A percentile compares a stretch with the other conserved stretches of the same genome.
These are phyloP conservation scores for Mucor plumbeus DNA, from an alignment of 371 early-diverging fungal genomes.

Conservation along the genomic window DNA sequence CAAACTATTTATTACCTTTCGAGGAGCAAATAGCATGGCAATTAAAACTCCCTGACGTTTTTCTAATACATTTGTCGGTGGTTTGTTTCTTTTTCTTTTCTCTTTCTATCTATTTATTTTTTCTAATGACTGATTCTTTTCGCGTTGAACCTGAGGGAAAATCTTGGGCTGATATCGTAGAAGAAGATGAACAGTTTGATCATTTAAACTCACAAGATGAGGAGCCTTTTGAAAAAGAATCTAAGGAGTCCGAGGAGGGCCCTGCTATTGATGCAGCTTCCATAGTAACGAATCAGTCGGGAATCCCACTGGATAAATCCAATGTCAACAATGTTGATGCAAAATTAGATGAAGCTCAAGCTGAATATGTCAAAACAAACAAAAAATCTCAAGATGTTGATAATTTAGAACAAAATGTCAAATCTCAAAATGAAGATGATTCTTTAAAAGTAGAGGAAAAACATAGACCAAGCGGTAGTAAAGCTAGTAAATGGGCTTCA, in stretches of 20 bases:
- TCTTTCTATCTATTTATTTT: conserved; percentile 7
- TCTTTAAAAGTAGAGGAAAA: not conserved
- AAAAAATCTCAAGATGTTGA: no score
- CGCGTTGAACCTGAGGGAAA: conserved; percentile 6
- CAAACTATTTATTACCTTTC: not conserved
- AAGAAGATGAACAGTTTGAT: conserved; percentile 16
- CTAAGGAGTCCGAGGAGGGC: not conserved
- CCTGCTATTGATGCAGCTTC: not conserved
- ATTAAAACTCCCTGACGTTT: conserved; percentile 1
- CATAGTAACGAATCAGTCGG: not conserved
- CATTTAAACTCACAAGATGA: conserved; percentile 3
- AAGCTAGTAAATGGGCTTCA: conserved; percentile 17
- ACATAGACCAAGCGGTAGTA: not conserved
- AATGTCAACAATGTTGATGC: no score
- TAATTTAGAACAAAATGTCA: no score
- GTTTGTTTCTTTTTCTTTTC: conserved; percentile 2
- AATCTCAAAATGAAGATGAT: not conserved
- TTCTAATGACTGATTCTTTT: not conserved
- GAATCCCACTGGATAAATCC: not conserved
- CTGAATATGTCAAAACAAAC: not conserved
- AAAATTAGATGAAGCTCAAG: not conserved
- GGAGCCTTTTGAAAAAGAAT: not conserved
- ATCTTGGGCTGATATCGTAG: conserved; percentile 25
- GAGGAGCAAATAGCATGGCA: not conserved
- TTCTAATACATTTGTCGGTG: not conserved